A percentile compares a stretch with the other conserved stretches of the same genome.
These are phyloP conservation scores for Leishmania amazonensis DNA, from an alignment of 208 protist species.

Conservation along the genomic window DNA sequence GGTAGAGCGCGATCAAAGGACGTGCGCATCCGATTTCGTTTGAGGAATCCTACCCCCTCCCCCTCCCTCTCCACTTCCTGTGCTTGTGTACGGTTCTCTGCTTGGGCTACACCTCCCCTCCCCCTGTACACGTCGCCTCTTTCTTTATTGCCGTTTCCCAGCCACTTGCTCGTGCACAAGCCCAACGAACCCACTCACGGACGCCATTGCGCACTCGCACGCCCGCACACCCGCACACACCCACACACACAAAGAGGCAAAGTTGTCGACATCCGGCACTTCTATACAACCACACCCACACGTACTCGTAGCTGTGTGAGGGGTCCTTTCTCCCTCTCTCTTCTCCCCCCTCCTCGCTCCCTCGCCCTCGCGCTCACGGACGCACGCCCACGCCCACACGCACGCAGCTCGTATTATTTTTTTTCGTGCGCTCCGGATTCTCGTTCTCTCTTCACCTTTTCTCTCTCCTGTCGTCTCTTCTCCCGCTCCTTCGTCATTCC, in stretches of 20 bases:
- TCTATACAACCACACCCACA: background rate
- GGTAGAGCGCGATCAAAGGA: background rate
- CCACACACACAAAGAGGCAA: background rate
- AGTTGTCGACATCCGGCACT: background rate
- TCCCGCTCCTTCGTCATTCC: background rate
- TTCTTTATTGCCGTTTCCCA: background rate
- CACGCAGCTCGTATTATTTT: background rate
- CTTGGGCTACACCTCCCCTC: background rate
- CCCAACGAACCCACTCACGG: background rate
- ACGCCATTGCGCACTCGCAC: background rate
- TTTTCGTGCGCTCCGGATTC: background rate
- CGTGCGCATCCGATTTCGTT: background rate
- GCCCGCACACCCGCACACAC: background rate
- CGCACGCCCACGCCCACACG: background rate
- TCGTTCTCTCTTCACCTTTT: background rate
- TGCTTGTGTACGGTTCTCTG: background rate
- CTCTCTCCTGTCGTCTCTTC: background rate
- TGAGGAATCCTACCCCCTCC: background rate
- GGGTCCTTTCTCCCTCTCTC: conserved; percentile 4
- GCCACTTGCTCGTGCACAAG: background rate
- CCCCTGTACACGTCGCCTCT: background rate
- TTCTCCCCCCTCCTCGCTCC: background rate
- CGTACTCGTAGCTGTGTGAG: background rate
- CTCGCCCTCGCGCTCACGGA: background rate
- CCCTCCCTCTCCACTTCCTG: background rate